Conservation (phyloP, 129 eudicot genomes). For the Gnaphalium uliginosum region DNA sequence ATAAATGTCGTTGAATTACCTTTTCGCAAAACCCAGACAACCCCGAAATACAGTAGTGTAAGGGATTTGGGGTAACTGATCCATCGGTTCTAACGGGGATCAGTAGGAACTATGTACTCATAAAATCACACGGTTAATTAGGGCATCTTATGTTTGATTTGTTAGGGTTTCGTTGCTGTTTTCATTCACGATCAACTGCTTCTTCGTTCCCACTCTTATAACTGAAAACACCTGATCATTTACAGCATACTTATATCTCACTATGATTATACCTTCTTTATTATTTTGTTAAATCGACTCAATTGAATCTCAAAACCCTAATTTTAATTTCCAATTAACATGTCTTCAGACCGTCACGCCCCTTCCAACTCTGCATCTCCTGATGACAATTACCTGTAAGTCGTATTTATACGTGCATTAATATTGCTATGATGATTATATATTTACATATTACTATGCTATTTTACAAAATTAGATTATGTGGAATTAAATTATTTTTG, state of each 20-base stretch:
- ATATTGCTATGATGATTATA: neutral
- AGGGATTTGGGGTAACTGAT: neutral
- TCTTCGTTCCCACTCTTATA: neutral
- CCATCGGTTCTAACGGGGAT: neutral
- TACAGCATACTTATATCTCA: too few relatives aligned
- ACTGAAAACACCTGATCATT: neutral
- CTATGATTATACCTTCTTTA: neutral
- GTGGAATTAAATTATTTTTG: neutral
- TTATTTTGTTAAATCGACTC: neutral
- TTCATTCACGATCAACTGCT: neutral
- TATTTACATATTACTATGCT: neutral
- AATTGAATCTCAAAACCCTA: neutral
- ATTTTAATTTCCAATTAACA: too few relatives aligned
- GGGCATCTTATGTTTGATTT: neutral
- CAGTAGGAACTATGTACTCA: neutral
- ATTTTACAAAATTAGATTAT: slow-evolving; percentile 11
- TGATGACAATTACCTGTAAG: slow-evolving; percentile 61
- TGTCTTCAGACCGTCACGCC: neutral
- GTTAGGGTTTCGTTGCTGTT: neutral
- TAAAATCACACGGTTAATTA: neutral
- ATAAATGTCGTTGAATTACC: too few relatives aligned
- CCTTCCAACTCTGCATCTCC: slow-evolving; percentile 49
- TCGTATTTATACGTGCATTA: neutral
- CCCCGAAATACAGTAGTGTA: neutral
- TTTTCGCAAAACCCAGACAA: neutral